phyloP scores from a whole-genome alignment of 1,284 basidiomycete species.

The Peniophora sp. region DNA sequence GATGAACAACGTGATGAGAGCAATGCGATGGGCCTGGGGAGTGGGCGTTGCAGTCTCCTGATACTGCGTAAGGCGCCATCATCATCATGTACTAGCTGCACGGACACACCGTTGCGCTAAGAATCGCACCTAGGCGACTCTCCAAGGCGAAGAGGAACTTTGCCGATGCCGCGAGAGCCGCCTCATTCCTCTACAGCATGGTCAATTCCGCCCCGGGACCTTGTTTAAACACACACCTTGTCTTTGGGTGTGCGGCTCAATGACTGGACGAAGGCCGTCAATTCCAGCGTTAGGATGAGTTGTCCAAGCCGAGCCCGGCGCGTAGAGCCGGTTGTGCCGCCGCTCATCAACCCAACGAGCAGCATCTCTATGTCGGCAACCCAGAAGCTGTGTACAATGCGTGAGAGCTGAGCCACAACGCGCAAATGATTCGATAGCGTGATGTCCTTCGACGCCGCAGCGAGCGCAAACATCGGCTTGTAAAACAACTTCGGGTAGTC shows the following conservation, averaged over 20 bases:
- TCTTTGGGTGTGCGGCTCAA: slow-evolving; percentile 34
- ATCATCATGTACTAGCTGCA: too few relatives aligned
- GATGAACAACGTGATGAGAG: slow-evolving; percentile 50
- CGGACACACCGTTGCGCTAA: slow-evolving; percentile 52
- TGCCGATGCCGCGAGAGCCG: slow-evolving; percentile 25
- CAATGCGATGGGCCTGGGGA: slow-evolving; percentile 46
- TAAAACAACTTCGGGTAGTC: slow-evolving; percentile 61
- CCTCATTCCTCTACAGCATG: slow-evolving; percentile 22
- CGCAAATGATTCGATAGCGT: slow-evolving; percentile 53
- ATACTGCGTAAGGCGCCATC: neutral
- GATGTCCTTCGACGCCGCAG: slow-evolving; percentile 52
- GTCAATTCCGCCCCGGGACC: neutral
- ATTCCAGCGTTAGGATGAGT: slow-evolving; percentile 53
- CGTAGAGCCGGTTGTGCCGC: slow-evolving; percentile 22
- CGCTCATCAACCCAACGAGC: slow-evolving; percentile 59
- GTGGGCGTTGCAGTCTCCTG: slow-evolving; percentile 46
- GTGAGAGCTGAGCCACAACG: slow-evolving; percentile 40
- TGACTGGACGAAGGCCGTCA: slow-evolving; percentile 45
- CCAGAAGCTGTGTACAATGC: slow-evolving; percentile 59
- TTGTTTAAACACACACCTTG: slow-evolving; percentile 12
- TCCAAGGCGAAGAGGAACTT: slow-evolving; percentile 56
- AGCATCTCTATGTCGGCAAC: slow-evolving; percentile 72
- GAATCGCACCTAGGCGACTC: slow-evolving; percentile 43
- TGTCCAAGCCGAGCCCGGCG: slow-evolving; percentile 56
- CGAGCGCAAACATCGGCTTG: slow-evolving; percentile 67